phyloP scores from a whole-genome alignment of 345 rosid species.

The Eucalyptus virginea region DNA sequence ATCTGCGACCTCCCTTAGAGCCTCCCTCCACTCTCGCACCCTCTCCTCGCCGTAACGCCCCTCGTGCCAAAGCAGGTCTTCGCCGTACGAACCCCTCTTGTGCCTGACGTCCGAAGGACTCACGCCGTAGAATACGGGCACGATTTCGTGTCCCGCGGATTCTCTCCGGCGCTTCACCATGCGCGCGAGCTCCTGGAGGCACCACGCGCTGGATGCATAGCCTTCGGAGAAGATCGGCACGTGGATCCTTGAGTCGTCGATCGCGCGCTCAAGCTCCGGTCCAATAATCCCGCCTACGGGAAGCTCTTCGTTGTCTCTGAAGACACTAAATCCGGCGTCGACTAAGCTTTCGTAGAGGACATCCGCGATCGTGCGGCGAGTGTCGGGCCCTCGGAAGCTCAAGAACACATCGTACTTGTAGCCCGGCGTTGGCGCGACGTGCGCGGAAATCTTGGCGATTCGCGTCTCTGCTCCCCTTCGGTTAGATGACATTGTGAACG shows the following conservation, averaged over 20 bases:
- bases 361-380: accelerated
- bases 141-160: neutral
- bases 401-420: neutral
- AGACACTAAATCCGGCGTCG: neutral
- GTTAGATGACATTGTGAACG: neutral
- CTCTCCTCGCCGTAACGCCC: neutral
- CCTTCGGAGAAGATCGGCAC: neutral
- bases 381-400: neutral
- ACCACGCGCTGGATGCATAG: neutral
- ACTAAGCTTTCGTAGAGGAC: neutral
- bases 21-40: neutral
- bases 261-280: neutral
- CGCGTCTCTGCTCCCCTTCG: no score
- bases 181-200: neutral
- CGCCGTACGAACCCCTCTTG: neutral
- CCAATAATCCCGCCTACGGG: neutral
- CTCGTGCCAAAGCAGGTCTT: neutral
- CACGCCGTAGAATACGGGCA: neutral
- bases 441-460: neutral
- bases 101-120: neutral
- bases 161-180: neutral
- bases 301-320: neutral
- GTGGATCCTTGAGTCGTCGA: neutral
- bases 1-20: neutral
- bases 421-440: neutral